Conservation (phyloP, 768 basidiomycete species). For the Coprinopsis strossmayeri region DNA sequence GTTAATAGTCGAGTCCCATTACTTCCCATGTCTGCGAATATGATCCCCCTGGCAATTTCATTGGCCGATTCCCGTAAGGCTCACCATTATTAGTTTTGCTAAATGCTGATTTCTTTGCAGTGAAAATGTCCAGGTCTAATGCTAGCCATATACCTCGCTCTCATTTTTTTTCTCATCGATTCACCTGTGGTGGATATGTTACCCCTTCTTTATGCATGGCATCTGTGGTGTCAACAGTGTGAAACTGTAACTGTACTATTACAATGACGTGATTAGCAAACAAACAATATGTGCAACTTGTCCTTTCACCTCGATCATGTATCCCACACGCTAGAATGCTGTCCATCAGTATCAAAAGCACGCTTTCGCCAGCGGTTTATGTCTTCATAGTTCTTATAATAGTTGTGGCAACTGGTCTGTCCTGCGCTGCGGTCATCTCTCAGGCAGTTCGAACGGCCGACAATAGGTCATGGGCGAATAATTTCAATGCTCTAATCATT, state of each 20-base stretch:
- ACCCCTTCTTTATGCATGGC: too few relatives aligned
- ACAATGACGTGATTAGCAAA: too few relatives aligned
- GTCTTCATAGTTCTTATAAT: constrained; percentile 42
- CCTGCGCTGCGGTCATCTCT: constrained; percentile 57
- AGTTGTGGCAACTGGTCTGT: constrained; percentile 51
- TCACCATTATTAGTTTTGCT: too few relatives aligned
- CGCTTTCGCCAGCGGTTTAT: constrained; percentile 52
- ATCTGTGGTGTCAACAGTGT: constrained; percentile 1
- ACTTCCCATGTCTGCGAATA: constrained; percentile 70
- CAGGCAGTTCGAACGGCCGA: constrained; percentile 68
- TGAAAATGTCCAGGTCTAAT: constrained; percentile 32
- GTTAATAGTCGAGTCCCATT: constrained; percentile 20
- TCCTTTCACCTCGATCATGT: background rate
- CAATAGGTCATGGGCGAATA: constrained; percentile 45
- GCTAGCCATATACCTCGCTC: background rate
- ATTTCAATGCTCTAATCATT: constrained; percentile 64
- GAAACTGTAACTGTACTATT: too few relatives aligned
- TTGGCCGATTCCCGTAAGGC: constrained; percentile 54
- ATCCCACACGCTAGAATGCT: constrained; percentile 25
- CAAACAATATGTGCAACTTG: too few relatives aligned
- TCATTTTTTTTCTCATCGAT: background rate
- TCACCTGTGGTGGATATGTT: too few relatives aligned
- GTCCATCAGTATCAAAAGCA: constrained; percentile 26
- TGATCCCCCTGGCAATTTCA: constrained; percentile 55
- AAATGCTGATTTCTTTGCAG: constrained; percentile 18